Evolutionary conservation across 139 green algal genomes (phyloP).

Genomic region (Picochlorum sp.): DNA sequence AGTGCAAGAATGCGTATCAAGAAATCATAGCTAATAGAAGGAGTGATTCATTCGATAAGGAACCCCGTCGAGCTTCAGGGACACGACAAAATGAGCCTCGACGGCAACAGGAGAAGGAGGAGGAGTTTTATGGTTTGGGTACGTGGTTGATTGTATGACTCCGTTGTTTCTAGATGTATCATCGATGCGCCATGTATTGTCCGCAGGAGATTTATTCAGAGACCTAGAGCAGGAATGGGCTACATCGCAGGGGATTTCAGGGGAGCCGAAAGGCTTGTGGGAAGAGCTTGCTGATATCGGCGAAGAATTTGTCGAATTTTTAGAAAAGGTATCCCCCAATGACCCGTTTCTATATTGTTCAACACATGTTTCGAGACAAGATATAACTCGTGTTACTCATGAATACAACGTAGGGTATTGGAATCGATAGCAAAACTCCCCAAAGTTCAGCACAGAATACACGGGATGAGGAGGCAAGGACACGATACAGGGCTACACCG

Average conservation of each 20-base stretch:
- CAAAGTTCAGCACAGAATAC: neutral
- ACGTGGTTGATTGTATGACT: neutral
- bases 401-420: too few species aligned
- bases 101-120: conserved; percentile 8
- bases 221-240: conserved; percentile 51
- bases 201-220: conserved; percentile 47
- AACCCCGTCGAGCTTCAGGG: conserved; percentile 30
- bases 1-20: conserved; percentile 68
- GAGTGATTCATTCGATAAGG: conserved; percentile 17
- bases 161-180: too few species aligned
- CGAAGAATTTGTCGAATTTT: conserved; percentile 57
- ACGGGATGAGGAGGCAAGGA: neutral
- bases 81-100: neutral
- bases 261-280: conserved; percentile 29
- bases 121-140: conserved; percentile 33
- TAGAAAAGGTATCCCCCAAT: conserved; percentile 30
- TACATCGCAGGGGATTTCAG: neutral
- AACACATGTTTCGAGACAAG: neutral
- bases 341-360: conserved; percentile 7
- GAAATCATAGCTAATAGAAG: conserved; percentile 38
- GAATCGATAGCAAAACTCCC: too few species aligned
- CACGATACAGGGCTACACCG: neutral
- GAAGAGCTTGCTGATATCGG: conserved; percentile 53
- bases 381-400: too few species aligned
- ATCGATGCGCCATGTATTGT: neutral